These are phyloP conservation scores for Prunus mume DNA, from an alignment of 306 rosid species.

Conservation along the genomic window DNA sequence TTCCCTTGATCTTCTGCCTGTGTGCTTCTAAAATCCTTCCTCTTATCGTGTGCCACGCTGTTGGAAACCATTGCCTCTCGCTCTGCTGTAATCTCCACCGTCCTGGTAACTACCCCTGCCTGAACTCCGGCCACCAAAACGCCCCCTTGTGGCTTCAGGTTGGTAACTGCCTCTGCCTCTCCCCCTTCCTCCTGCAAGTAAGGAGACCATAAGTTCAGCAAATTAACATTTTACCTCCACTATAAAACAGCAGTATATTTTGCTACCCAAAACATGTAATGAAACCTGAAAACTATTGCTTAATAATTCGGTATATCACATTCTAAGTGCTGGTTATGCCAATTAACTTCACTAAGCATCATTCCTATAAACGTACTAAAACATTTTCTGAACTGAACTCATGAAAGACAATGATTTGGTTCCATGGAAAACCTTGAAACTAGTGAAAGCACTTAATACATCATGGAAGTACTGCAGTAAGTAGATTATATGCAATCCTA, in stretches of 20 bases:
- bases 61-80: slow-evolving; percentile 65
- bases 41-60: slow-evolving; percentile 68
- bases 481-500: neutral
- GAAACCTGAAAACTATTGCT: neutral
- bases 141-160: slow-evolving; percentile 71
- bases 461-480: neutral
- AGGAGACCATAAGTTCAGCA: slow-evolving; percentile 7
- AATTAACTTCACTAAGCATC: neutral
- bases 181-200: slow-evolving; percentile 72
- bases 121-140: slow-evolving; percentile 56
- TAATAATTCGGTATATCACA: neutral
- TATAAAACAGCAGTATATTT: neutral
- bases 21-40: slow-evolving; percentile 1
- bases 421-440: neutral
- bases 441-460: neutral
- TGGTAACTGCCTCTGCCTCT: slow-evolving; percentile 70
- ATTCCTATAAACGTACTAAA: neutral
- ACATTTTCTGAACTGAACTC: neutral
- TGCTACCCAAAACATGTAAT: neutral
- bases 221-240: neutral
- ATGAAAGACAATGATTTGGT: neutral
- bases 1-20: slow-evolving; percentile 1
- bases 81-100: slow-evolving; percentile 48
- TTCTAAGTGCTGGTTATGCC: neutral
- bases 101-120: slow-evolving; percentile 71